phyloP scores from a whole-genome alignment of 2,329 filamentous ascomycete genomes.

The Trichoderma sp. region DNA sequence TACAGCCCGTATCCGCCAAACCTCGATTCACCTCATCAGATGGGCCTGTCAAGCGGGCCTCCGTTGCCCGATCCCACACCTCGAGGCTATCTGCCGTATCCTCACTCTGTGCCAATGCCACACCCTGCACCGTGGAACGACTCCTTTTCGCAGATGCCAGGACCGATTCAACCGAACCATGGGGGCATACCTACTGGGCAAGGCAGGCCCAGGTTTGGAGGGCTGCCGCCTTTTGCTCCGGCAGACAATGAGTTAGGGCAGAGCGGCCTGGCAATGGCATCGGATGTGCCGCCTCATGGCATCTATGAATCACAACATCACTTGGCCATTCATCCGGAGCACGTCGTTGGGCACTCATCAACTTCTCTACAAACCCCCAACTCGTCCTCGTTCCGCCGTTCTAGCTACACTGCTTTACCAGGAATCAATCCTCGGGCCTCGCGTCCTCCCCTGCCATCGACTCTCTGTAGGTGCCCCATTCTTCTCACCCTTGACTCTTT shows the following conservation, averaged over 20 bases:
- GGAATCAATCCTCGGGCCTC: background rate
- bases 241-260: constrained; percentile 22
- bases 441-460: background rate
- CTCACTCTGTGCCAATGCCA: constrained; percentile 26
- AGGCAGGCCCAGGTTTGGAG: background rate
- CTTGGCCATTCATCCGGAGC: constrained; percentile 30
- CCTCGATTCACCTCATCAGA: constrained; percentile 32
- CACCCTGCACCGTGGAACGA: constrained; percentile 9
- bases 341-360: constrained; percentile 28
- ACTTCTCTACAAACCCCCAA: constrained; percentile 30
- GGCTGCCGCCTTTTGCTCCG: background rate
- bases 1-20: constrained; percentile 30
- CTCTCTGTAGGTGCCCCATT: constrained; percentile 18
- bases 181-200: background rate
- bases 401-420: background rate
- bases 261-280: constrained; percentile 31
- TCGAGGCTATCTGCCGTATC: constrained; percentile 28
- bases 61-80: constrained; percentile 34
- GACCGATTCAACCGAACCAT: constrained; percentile 12
- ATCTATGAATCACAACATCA: constrained; percentile 29
- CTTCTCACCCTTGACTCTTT: background rate
- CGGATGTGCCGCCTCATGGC: constrained; percentile 33
- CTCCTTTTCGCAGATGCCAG: background rate
- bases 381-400: constrained; percentile 17
- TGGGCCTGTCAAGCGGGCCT: constrained; percentile 32